These are phyloP conservation scores for Tubosaeta sp. DNA, from an alignment of 768 basidiomycete genomes.

Conservation along the genomic window DNA sequence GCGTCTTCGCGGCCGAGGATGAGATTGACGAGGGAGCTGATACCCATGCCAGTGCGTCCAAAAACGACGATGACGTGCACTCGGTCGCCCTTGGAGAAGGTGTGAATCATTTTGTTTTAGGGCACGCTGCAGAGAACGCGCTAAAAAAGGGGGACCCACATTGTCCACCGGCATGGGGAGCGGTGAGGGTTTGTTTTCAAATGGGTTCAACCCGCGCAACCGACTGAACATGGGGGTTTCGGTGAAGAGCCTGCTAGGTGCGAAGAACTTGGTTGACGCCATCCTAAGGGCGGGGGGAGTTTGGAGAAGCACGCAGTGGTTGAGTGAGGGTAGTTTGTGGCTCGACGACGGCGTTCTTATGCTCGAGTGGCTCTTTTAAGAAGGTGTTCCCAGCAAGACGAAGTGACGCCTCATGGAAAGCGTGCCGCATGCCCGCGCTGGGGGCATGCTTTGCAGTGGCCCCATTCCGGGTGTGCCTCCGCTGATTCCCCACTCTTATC, in stretches of 20 bases:
- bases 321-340: constrained; percentile 11
- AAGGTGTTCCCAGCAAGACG: constrained; percentile 13
- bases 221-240: constrained; percentile 21
- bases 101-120: neutral
- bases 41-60: constrained; percentile 31
- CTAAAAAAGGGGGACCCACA: constrained; percentile 13
- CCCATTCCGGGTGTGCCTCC: constrained; percentile 2
- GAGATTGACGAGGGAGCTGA: constrained; percentile 30
- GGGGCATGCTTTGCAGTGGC: constrained; percentile 15
- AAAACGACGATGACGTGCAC: constrained; percentile 31
- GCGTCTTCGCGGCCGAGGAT: constrained; percentile 31
- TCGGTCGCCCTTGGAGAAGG: constrained; percentile 21
- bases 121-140: neutral
- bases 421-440: constrained; percentile 26
- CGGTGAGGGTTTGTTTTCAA: constrained; percentile 18
- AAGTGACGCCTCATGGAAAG: constrained; percentile 28
- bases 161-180: constrained; percentile 30
- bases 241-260: constrained; percentile 17
- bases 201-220: constrained; percentile 23
- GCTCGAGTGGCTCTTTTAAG: constrained; percentile 17
- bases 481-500: constrained; percentile 16
- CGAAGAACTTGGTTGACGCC: constrained; percentile 22
- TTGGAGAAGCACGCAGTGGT: constrained; percentile 10
- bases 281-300: constrained; percentile 10
- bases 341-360: constrained; percentile 21